Base-by-base conservation (phyloP, 2,329 filamentous ascomycete species). In the Calonectria henricotiae region DNA sequence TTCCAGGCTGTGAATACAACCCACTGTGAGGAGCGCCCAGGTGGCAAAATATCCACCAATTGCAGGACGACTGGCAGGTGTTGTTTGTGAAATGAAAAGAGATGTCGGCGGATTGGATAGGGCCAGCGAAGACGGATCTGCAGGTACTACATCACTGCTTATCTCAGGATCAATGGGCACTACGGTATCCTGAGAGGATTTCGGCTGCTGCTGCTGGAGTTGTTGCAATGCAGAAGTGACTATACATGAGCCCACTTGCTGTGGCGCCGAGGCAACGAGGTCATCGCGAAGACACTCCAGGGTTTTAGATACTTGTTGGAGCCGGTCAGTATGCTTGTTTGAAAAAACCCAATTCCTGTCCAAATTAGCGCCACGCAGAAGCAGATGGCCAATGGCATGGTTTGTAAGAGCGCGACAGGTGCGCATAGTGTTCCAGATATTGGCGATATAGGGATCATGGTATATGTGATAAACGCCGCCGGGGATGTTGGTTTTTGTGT, bases 11-110 rank as follows among this genome's bases (percentile, higher is more conserved):
- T 46, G 43, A n/a, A 46, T 46, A n/a, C 43, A 46, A 46, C 43
- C 43, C 8, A 46, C 8, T 20, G 20, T 23, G 3, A 46, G n/a
- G 12, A 23, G 43, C 8, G 5, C 43, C n/a, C 43, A 23, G n/a
- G n/a, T 46, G 8, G 43, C 43, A 46, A 46, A 46, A 46, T 46
- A 46, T 17, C 43, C 43, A n/a, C 43, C 43, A 12, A 46, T 46
- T 20, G n/a, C 43, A 20, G 43, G 43, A 5, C 43, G 23, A 1
- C 43, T 11, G 11, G 4, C 8, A 20, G 11, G 8, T 11, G 4
- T 23, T 23, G 9, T 13, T 11, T 11, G 9, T 7, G 15, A n/a
- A 5, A 23, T 12, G n/a, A 23, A 20, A 7, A 9, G 20, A 23
- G n/a, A 46, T 20, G 17, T 20, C 9, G 5, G 17, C n/a, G 17